Evolutionary conservation across 495 filamentous ascomycete genomes (phyloP).

Genomic region (Penicillium psychrofluorescens): DNA sequence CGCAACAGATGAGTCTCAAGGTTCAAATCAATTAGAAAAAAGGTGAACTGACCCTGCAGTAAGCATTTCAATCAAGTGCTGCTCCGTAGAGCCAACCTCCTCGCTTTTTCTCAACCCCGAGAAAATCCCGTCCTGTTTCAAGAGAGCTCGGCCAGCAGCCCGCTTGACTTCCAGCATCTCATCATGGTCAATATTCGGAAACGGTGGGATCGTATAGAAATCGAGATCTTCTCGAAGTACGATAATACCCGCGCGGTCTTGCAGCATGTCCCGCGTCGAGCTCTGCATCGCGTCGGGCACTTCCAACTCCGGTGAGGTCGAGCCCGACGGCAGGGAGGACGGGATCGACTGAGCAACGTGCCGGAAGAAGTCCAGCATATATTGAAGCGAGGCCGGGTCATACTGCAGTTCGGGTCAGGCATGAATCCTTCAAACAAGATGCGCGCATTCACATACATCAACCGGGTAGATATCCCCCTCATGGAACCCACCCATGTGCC

Average conservation of each 20-base stretch:
- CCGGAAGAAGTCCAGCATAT: slow-evolving; percentile 99
- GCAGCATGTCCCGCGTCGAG: slow-evolving; percentile 68
- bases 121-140: slow-evolving; percentile 94
- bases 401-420: slow-evolving; percentile 68
- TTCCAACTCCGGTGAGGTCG: slow-evolving; percentile 52
- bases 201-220: slow-evolving; percentile 95
- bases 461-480: slow-evolving; percentile 94
- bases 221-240: slow-evolving; percentile 94
- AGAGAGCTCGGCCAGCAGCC: slow-evolving; percentile 76
- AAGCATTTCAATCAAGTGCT: slow-evolving; percentile 98
- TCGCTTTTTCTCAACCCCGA: slow-evolving; percentile 90
- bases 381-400: slow-evolving; percentile 90
- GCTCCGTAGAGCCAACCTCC: slow-evolving; percentile 92
- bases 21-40: neutral
- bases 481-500: slow-evolving; percentile 86
- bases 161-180: slow-evolving; percentile 98
- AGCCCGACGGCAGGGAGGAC: slow-evolving; percentile 54
- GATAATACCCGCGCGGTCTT: slow-evolving; percentile 93
- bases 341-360: slow-evolving; percentile 91
- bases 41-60: slow-evolving; percentile 74
- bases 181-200: slow-evolving; percentile 68
- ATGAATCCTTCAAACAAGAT: slow-evolving; percentile 35
- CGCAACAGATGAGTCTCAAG: slow-evolving; percentile 7
- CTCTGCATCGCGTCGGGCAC: slow-evolving; percentile 62
- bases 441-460: slow-evolving; percentile 61